A percentile compares a stretch with the other conserved stretches of the same genome.
phyloP scores from a whole-genome alignment of 2,329 filamentous ascomycete species.

The Aspergillus sp. region DNA sequence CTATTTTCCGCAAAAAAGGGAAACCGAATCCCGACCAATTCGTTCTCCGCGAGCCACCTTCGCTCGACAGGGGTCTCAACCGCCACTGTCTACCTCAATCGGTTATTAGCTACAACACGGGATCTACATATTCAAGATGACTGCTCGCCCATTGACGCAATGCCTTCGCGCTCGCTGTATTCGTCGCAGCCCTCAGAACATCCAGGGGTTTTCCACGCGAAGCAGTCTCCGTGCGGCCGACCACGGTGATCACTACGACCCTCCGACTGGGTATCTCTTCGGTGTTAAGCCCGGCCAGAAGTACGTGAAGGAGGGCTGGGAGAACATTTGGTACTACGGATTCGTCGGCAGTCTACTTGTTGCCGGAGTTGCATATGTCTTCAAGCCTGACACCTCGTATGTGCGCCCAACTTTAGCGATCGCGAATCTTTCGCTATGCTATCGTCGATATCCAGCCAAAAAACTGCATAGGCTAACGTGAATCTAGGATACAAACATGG shows the following conservation, averaged over 20 bases:
- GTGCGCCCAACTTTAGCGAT: slow-evolving; percentile 44
- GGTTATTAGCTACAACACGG: slow-evolving; percentile 12
- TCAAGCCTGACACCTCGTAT: slow-evolving; percentile 98
- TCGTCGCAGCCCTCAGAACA: slow-evolving; percentile 35
- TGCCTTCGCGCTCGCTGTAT: slow-evolving; percentile 42
- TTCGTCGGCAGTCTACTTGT: slow-evolving; percentile 76
- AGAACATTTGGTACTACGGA: slow-evolving; percentile 79
- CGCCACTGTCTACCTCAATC: slow-evolving; percentile 20
- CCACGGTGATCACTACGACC: slow-evolving; percentile 80
- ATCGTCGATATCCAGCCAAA: not conserved
- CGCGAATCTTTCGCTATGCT: slow-evolving; percentile 1
- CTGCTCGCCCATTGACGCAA: slow-evolving; percentile 39
- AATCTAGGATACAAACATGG: slow-evolving; percentile 92
- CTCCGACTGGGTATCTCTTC: slow-evolving; percentile 88
- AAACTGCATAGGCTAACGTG: slow-evolving; percentile 20
- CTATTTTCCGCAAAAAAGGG: slow-evolving; percentile 13
- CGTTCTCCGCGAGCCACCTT: slow-evolving; percentile 14
- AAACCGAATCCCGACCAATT: slow-evolving; percentile 5
- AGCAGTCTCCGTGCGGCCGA: slow-evolving; percentile 45
- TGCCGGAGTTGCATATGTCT: slow-evolving; percentile 79
- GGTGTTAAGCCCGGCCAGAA: slow-evolving; percentile 94
- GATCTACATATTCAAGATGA: slow-evolving; percentile 35
- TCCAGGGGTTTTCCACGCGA: slow-evolving; percentile 43
- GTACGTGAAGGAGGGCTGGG: slow-evolving; percentile 95
- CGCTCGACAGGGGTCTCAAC: slow-evolving; percentile 18